phyloP scores from a whole-genome alignment of 371 early-diverging fungal genomes.

The Mucor indicus region DNA sequence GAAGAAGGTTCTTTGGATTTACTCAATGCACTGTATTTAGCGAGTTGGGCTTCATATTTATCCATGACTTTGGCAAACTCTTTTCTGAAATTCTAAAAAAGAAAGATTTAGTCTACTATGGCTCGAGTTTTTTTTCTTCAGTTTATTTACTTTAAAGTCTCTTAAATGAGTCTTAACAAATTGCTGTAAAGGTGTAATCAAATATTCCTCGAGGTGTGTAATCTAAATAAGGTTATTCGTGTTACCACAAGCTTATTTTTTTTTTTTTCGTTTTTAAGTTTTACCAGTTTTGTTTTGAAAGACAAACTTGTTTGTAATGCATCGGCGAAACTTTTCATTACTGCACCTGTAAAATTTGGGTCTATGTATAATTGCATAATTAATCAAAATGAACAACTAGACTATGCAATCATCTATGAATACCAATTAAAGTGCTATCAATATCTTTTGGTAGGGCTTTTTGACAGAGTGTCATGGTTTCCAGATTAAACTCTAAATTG shows the following conservation, averaged over 20 bases:
- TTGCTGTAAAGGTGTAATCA: slow-evolving; percentile 54
- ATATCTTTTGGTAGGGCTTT: slow-evolving; percentile 28
- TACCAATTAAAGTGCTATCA: slow-evolving; percentile 35
- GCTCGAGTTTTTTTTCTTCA: no score
- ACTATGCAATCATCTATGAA: slow-evolving; percentile 3
- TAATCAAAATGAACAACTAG: no score
- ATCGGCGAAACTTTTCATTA: slow-evolving; percentile 39
- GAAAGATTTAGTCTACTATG: no score
- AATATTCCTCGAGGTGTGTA: slow-evolving; percentile 46
- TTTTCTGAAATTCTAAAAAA: slow-evolving; percentile 40
- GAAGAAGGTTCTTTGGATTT: slow-evolving; percentile 61
- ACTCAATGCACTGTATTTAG: slow-evolving; percentile 48
- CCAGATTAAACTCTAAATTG: slow-evolving; percentile 22
- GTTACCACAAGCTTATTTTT: no score
- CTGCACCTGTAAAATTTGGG: slow-evolving; percentile 27
- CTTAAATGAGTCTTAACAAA: slow-evolving; percentile 57
- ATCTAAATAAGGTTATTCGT: no score
- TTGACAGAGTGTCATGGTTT: slow-evolving; percentile 24
- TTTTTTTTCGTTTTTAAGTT: no score
- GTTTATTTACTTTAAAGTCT: slow-evolving; percentile 53
- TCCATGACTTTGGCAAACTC: slow-evolving; percentile 52
- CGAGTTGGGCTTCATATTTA: slow-evolving; percentile 57
- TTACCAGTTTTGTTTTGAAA: slow-evolving; percentile 51
- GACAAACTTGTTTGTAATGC: slow-evolving; percentile 45
- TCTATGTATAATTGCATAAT: slow-evolving; percentile 13